phyloP scores from a whole-genome alignment of 2,329 filamentous ascomycete species.

The Fragosphaeria purpurea region DNA sequence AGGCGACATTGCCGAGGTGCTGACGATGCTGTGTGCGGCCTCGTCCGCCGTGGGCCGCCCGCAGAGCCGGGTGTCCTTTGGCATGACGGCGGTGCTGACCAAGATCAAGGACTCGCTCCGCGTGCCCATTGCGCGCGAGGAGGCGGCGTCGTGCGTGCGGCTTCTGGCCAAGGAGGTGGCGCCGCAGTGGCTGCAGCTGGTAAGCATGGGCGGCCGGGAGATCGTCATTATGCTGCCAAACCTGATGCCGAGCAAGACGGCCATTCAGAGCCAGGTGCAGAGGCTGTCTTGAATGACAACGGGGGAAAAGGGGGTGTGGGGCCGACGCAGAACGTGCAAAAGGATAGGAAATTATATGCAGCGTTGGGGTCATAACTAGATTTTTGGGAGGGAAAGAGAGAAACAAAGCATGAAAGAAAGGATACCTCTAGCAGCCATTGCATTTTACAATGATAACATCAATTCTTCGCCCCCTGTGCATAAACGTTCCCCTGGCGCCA shows the following conservation, averaged over 20 bases:
- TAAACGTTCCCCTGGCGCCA: too few relatives aligned
- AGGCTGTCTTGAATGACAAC: constrained; percentile 2
- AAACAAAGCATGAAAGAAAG: too few relatives aligned
- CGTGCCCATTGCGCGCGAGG: constrained; percentile 42
- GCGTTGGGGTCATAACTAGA: background rate
- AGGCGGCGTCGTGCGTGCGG: constrained; percentile 38
- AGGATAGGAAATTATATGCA: background rate
- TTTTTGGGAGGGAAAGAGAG: too few relatives aligned
- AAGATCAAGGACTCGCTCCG: constrained; percentile 59
- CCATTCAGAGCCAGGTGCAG: constrained; percentile 23
- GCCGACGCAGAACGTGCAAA: too few relatives aligned
- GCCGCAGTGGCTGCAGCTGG: constrained; percentile 45
- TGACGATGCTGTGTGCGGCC: constrained; percentile 55
- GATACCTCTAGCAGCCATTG: too few relatives aligned
- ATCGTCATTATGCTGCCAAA: constrained; percentile 46
- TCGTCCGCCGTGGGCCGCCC: constrained; percentile 24
- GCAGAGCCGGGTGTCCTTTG: constrained; percentile 53
- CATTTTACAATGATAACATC: too few relatives aligned
- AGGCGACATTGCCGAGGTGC: constrained; percentile 56
- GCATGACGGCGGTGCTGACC: constrained; percentile 51
- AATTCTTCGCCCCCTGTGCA: too few relatives aligned
- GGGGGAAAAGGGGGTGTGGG: background rate
- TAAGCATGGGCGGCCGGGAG: constrained; percentile 42
- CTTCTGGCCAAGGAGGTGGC: constrained; percentile 45
- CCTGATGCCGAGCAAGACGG: constrained; percentile 22